A percentile compares a stretch with the other conserved stretches of the same genome.
phyloP scores from a whole-genome alignment of 345 rosid genomes.

The Cardamine occulta region DNA sequence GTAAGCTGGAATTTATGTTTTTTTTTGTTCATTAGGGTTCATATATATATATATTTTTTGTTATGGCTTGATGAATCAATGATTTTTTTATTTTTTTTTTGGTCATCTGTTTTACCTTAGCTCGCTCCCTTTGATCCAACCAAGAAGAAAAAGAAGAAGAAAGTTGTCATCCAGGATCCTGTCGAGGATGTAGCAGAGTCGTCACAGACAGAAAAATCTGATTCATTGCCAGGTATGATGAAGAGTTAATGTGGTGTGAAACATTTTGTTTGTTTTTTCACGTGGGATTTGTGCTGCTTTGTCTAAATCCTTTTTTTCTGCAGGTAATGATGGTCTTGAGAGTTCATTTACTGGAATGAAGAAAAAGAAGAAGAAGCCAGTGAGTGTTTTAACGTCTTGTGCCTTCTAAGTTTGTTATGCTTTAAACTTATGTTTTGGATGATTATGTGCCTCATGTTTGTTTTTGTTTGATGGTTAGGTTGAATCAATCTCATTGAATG shows the following conservation, averaged over 20 bases:
- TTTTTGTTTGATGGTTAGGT: conserved; percentile 52
- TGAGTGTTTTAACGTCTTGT: conserved; percentile 45
- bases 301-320: conserved; percentile 30
- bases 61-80: not conserved
- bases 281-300: not conserved
- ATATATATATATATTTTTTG: not conserved
- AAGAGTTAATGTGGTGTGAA: not conserved
- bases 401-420: not conserved
- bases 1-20: conserved; percentile 5
- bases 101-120: conserved; percentile 41
- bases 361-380: conserved; percentile 96
- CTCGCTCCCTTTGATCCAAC: conserved; percentile 87
- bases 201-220: conserved; percentile 69
- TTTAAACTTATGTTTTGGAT: not conserved
- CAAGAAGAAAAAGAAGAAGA: conserved; percentile 98
- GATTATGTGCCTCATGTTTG: conserved; percentile 1
- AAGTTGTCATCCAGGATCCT: conserved; percentile 64
- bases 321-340: conserved; percentile 85
- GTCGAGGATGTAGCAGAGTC: conserved; percentile 68
- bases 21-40: not conserved
- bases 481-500: conserved; percentile 64
- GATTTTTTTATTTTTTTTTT: conserved; percentile 9
- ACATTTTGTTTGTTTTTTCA: not conserved
- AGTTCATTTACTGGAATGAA: conserved; percentile 77
- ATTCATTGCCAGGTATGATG: conserved; percentile 59